Base-by-base conservation (phyloP, 2,329 filamentous ascomycete genomes). In the Neoascochyta sp. region DNA sequence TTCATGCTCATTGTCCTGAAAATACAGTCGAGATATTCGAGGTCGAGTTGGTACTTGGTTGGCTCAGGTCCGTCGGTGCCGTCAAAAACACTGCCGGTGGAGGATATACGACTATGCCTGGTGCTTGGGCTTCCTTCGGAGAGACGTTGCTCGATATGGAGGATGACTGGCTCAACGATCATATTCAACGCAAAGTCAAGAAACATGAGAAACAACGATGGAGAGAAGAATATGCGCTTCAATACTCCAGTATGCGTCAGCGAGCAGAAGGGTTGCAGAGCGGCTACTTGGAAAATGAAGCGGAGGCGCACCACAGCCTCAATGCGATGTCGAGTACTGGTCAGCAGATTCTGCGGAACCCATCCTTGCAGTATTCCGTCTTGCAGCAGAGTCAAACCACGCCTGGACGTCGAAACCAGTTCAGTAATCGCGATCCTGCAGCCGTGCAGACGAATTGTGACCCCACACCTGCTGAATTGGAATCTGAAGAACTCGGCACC, bases 1-100 rank as follows among this genome's bases (percentile, higher is more conserved):
- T 83, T 18, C 71, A 72, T 24, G 66, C 68, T 13, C 52, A 52
- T 21, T 57, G 47, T 27, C 36, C 47, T 4, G 41, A 47, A 14
- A 33, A 51, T 16, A 51, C 50, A 1, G 49, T 45, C 2, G 55
- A 60, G 32, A 25, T 52, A 2, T 62, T 62, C 24, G 58, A 62
- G 24, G 42, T 62, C 5, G 41, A 61, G 33, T 44, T 59, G 11
- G 50, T 58, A 1, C 34, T 62, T 3, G 32, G 39, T 4, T 62
- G 57, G 57, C 55, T 62, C 8, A 34, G 49, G 12, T 34, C 39
- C 9, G 32, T 56, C 16, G 40, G 42, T 6, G 58, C 52, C 8
- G 43, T 50, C 19, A 43, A 39, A 4, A 47, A 45, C 14, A 43
- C 36, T 10, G 15, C 39, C 12, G 39, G 41, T 9, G 47, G 38